Conservation (phyloP, 768 basidiomycete species). For the Psilocybe cyanescens region DNA sequence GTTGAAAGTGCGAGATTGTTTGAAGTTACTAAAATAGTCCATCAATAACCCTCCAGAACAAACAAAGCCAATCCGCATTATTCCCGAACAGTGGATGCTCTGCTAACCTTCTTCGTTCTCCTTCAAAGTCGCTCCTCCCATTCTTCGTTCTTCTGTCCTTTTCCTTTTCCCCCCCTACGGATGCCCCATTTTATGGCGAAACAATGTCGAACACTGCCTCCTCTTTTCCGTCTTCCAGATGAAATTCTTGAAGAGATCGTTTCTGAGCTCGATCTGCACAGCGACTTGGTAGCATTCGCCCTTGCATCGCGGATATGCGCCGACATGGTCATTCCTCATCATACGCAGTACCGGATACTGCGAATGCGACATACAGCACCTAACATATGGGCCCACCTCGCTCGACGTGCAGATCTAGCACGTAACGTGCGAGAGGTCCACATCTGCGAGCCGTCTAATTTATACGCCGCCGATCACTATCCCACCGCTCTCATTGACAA, state of each 20-base stretch:
- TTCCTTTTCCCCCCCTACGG: constrained; percentile 19
- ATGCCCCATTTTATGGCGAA: constrained; percentile 26
- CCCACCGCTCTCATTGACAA: constrained; percentile 41
- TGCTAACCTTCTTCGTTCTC: constrained; percentile 12
- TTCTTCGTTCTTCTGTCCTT: constrained; percentile 12
- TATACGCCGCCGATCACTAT: constrained; percentile 41
- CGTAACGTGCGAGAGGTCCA: constrained; percentile 51
- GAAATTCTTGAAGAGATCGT: constrained; percentile 54
- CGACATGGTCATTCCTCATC: constrained; percentile 45
- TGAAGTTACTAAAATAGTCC: constrained; percentile 19
- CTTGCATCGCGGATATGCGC: constrained; percentile 42
- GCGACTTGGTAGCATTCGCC: constrained; percentile 48
- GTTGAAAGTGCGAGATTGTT: constrained; percentile 18
- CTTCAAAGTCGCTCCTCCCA: constrained; percentile 20
- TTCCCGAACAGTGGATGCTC: constrained; percentile 21
- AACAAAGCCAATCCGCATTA: constrained; percentile 19
- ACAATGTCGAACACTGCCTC: constrained; percentile 21
- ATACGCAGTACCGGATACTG: constrained; percentile 53
- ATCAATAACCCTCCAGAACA: constrained; percentile 11
- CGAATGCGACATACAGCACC: constrained; percentile 44
- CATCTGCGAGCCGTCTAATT: constrained; percentile 42
- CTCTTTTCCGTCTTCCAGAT: constrained; percentile 42
- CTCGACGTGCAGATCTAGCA: constrained; percentile 49
- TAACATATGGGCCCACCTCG: constrained; percentile 54
- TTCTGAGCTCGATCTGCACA: constrained; percentile 43